Evolutionary conservation across 2,329 filamentous ascomycete species (phyloP).

Genomic region (Phaeoacremonium minimum): DNA sequence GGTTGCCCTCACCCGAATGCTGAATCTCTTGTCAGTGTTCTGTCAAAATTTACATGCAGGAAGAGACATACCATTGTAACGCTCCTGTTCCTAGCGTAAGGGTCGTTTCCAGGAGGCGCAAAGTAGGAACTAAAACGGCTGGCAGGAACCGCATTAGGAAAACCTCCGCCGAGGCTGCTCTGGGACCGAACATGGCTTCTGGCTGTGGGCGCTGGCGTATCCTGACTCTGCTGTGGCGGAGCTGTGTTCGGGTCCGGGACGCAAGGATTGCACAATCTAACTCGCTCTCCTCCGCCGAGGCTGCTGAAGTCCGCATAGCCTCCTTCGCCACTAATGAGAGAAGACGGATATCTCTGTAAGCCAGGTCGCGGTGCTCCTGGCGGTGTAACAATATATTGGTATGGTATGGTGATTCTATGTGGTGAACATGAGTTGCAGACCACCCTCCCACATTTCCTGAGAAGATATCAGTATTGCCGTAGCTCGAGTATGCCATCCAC

Average conservation of each 20-base stretch:
- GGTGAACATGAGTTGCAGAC: conserved; percentile 89
- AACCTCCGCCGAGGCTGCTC: conserved; percentile 30
- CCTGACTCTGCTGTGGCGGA: conserved; percentile 41
- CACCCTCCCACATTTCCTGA: conserved; percentile 84
- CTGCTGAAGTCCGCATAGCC: conserved; percentile 37
- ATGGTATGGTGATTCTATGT: conserved; percentile 89
- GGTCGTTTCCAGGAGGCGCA: conserved; percentile 24
- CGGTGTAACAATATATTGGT: conserved; percentile 86
- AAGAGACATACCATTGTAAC: conserved; percentile 43
- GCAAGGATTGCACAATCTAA: conserved; percentile 58
- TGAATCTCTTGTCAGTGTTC: conserved; percentile 9
- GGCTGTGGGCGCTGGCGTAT: conserved; percentile 20
- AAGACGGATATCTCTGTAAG: conserved; percentile 30
- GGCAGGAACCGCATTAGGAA: conserved; percentile 13
- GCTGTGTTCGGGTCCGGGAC: conserved; percentile 58
- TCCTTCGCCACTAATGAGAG: conserved; percentile 32
- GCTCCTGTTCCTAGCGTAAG: conserved; percentile 37
- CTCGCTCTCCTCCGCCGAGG: conserved; percentile 51
- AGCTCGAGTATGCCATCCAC: no score
- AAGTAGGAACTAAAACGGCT: conserved; percentile 31
- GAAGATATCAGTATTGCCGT: conserved; percentile 3
- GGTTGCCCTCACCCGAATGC: conserved; percentile 15
- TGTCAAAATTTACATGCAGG: conserved; percentile 1
- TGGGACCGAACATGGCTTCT: conserved; percentile 38
- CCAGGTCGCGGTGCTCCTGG: conserved; percentile 37